Percentiles rank a stretch among this genome's conserved stretches.
Conservation (phyloP, 495 filamentous ascomycete species). For the Chaetomidium leptoderma region DNA sequence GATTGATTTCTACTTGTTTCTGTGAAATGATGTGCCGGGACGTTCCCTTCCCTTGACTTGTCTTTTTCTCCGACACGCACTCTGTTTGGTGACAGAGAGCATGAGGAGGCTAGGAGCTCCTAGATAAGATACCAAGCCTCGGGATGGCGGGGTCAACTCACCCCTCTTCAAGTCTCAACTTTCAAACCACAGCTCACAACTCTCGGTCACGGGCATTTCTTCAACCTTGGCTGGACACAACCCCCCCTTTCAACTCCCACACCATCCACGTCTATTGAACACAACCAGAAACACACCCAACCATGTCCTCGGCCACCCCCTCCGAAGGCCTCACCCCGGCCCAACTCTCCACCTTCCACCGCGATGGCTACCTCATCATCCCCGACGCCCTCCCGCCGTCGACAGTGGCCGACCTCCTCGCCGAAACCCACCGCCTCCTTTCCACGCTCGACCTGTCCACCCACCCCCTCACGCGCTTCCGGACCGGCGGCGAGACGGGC, state of each 20-base stretch:
- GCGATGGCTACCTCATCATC: conserved; percentile 87
- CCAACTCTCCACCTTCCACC: conserved; percentile 67
- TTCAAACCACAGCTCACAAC: not conserved
- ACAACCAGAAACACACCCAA: not conserved
- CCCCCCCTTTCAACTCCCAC: not conserved
- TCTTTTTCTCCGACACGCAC: too few relatives aligned
- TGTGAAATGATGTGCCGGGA: too few relatives aligned
- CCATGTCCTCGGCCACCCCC: conserved; percentile 7
- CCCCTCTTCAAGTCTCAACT: not conserved
- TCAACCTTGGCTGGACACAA: not conserved
- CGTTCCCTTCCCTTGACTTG: too few relatives aligned
- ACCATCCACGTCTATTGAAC: not conserved
- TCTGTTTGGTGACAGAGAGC: too few relatives aligned
- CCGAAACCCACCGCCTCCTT: conserved; percentile 70
- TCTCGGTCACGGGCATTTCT: not conserved
- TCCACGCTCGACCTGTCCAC: conserved; percentile 65
- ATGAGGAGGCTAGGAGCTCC: too few relatives aligned
- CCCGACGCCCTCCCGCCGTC: conserved; percentile 64
- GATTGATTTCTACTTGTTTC: too few relatives aligned
- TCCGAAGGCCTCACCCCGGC: conserved; percentile 57
- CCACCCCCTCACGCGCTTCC: conserved; percentile 92
- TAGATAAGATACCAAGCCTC: not conserved
- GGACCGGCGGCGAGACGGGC: conserved; percentile 64
- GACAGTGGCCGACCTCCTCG: conserved; percentile 64
- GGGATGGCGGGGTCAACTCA: conserved; percentile 10